Percentiles rank a stretch among this genome's conserved stretches.
These are phyloP conservation scores for Cardamine resedifolia DNA, from an alignment of 345 rosid genomes.

Conservation along the genomic window DNA sequence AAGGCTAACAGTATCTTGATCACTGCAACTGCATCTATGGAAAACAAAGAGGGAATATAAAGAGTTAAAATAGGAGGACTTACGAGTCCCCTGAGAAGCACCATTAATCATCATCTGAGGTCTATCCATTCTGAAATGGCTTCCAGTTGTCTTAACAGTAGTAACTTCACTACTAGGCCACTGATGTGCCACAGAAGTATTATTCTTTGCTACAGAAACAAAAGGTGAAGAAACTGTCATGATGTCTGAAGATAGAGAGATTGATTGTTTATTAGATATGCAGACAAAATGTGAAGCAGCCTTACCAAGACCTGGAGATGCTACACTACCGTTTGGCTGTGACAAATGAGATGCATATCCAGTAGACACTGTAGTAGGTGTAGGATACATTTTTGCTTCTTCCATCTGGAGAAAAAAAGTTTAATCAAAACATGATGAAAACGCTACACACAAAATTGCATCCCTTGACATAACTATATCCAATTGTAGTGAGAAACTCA, in stretches of 20 bases:
- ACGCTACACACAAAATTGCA: neutral
- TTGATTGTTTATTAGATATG: slow-evolving; percentile 28
- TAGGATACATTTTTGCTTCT: slow-evolving; percentile 53
- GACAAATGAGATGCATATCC: slow-evolving; percentile 46
- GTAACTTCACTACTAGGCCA: slow-evolving; percentile 40
- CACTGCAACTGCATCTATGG: neutral
- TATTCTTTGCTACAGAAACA: slow-evolving; percentile 41
- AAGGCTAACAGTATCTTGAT: slow-evolving; percentile 3
- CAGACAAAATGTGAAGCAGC: slow-evolving; percentile 35
- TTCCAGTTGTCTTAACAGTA: slow-evolving; percentile 40
- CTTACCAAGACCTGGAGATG: slow-evolving; percentile 40
- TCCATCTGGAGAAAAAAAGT: slow-evolving; percentile 56
- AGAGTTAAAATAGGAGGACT: neutral
- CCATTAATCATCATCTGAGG: slow-evolving; percentile 49
- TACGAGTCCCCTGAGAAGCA: slow-evolving; percentile 63
- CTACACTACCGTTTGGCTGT: slow-evolving; percentile 47
- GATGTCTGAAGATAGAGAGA: slow-evolving; percentile 47
- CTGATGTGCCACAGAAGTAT: slow-evolving; percentile 40
- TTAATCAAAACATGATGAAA: neutral
- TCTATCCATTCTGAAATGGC: slow-evolving; percentile 51
- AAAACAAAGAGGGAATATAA: neutral
- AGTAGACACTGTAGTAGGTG: slow-evolving; percentile 42
- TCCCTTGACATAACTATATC: neutral
- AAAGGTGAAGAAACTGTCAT: slow-evolving; percentile 37
- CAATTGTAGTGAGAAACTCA: neutral